Conservation (phyloP, 1,139 yeast genomes). For the Meyerozyma sp. region DNA sequence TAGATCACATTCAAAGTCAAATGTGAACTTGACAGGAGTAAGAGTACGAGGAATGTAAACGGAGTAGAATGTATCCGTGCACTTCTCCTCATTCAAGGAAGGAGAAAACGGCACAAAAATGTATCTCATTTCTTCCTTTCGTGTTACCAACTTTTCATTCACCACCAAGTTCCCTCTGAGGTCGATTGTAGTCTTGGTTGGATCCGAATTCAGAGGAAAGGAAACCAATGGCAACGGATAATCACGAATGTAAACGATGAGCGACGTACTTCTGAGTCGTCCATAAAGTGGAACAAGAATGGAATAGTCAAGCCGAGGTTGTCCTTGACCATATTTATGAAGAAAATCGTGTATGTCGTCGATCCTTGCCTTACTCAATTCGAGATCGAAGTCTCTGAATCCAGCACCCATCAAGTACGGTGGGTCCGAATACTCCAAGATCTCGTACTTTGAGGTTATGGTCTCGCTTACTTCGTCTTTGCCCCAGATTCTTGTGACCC, state of each 20-base stretch:
- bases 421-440: conserved; percentile 31
- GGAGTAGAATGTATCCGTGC: conserved; percentile 34
- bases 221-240: conserved; percentile 39
- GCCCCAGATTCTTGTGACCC: conserved; percentile 31
- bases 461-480: conserved; percentile 25
- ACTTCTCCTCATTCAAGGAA: conserved; percentile 14
- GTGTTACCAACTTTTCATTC: conserved; percentile 34
- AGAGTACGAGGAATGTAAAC: conserved; percentile 38
- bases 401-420: conserved; percentile 30
- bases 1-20: conserved; percentile 30
- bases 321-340: conserved; percentile 32
- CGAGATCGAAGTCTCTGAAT: conserved; percentile 27
- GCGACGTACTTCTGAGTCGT: conserved; percentile 24
- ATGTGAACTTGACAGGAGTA: conserved; percentile 39
- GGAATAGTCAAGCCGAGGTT: conserved; percentile 36
- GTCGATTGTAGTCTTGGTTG: conserved; percentile 22
- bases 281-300: conserved; percentile 34
- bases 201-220: conserved; percentile 30
- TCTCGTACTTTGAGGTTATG: conserved; percentile 29
- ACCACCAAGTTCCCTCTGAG: conserved; percentile 35
- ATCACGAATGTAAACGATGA: conserved; percentile 32
- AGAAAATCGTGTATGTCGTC: conserved; percentile 34
- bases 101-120: conserved; percentile 45
- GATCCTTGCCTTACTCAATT: conserved; percentile 23
- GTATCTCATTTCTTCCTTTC: conserved; percentile 38